Conservation (phyloP, 2,329 filamentous ascomycete genomes). For the Aspergillus ibericus region DNA sequence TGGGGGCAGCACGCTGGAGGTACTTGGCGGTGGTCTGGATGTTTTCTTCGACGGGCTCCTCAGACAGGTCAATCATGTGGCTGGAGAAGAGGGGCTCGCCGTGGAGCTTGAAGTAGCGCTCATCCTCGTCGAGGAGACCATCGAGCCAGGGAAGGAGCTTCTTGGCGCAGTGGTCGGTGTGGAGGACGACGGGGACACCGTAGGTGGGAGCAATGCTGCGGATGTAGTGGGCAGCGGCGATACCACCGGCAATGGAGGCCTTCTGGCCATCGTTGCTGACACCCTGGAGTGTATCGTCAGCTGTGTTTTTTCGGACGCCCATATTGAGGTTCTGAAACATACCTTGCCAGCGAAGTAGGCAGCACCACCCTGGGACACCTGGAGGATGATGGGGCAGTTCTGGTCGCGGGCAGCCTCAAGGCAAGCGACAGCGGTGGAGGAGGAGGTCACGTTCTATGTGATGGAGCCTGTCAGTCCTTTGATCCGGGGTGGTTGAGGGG, state of each 20-base stretch:
- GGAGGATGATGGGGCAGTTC: conserved; percentile 89
- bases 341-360: conserved; percentile 91
- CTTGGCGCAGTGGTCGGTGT: conserved; percentile 99
- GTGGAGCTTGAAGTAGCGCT: conserved; percentile 90
- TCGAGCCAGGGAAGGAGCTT: conserved; percentile 98
- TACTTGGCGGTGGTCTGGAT: conserved; percentile 89
- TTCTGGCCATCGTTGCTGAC: conserved; percentile 79
- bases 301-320: background rate
- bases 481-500: background rate
- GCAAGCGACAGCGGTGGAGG: conserved; percentile 78
- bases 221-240: conserved; percentile 92
- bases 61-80: conserved; percentile 98
- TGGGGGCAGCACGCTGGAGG: conserved; percentile 87
- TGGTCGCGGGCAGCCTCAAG: conserved; percentile 93
- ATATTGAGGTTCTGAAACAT: conserved; percentile 20
- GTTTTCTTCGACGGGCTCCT: conserved; percentile 89
- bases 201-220: conserved; percentile 83
- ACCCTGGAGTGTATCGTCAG: conserved; percentile 50
- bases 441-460: conserved; percentile 80
- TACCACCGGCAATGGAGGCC: conserved; percentile 81
- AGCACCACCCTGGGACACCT: conserved; percentile 89
- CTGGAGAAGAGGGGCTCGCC: conserved; percentile 91
- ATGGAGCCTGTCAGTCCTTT: background rate
- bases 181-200: conserved; percentile 85
- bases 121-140: conserved; percentile 91